These are phyloP conservation scores for Psidium friedrichsthalianum DNA, from an alignment of 345 rosid genomes.

Conservation along the genomic window DNA sequence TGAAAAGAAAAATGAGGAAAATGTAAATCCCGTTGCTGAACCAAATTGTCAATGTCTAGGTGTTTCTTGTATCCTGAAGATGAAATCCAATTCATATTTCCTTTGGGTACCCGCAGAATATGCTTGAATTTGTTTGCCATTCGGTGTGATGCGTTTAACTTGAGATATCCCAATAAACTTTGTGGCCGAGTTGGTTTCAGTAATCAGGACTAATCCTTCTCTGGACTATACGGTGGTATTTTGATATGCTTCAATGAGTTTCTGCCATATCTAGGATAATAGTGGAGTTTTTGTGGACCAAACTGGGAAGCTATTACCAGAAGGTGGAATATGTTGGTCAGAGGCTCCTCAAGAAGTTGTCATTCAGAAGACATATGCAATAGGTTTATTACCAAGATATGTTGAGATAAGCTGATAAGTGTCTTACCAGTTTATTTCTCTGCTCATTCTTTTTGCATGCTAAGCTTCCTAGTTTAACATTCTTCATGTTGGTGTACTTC, in stretches of 20 bases:
- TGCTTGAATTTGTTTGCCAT: not conserved
- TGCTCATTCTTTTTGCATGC: not conserved
- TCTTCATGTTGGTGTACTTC: conserved; percentile 9
- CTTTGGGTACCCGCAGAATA: not conserved
- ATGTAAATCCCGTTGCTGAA: not conserved
- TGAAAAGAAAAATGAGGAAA: not conserved
- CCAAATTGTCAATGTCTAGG: not conserved
- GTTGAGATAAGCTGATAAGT: conserved; percentile 52
- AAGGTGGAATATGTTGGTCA: conserved; percentile 85
- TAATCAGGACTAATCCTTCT: too few species aligned
- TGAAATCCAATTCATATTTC: not conserved
- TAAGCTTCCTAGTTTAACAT: conserved; percentile 2
- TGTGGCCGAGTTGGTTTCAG: not conserved
- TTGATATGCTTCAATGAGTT: not conserved
- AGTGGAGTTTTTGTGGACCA: conserved; percentile 97
- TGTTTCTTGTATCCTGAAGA: not conserved
- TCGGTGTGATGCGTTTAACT: not conserved
- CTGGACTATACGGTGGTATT: not conserved
- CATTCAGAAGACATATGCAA: conserved; percentile 77
- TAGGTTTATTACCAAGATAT: conserved; percentile 78
- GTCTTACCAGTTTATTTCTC: not conserved
- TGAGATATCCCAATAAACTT: not conserved
- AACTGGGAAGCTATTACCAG: conserved; percentile 83
- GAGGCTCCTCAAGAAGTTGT: conserved; percentile 80
- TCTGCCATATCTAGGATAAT: conserved; percentile 44